These are phyloP conservation scores for Brassica napus DNA, from an alignment of 345 rosid genomes.

Conservation along the genomic window Da-Ae NC_063440.1:25921001-25921500, in stretches of 20 bases:
- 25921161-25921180: neutral
- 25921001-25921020: constrained; percentile 91
- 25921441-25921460: constrained; percentile 66
- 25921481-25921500: constrained; percentile 71
- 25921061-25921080: constrained; percentile 87
- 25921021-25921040: constrained; percentile 83
- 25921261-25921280: constrained; percentile 58
- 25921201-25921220: constrained; percentile 86
- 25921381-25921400: neutral
- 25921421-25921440: constrained; percentile 61
- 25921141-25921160: neutral
- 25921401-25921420: constrained; percentile 46
- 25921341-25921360: constrained; percentile 54
- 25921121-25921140: neutral
- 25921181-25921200: constrained; percentile 80
- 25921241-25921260: constrained; percentile 79
- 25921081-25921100: constrained; percentile 77
- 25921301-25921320: constrained; percentile 73
- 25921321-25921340: constrained; percentile 97
- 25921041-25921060: constrained; percentile 87
- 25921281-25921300: constrained; percentile 70
- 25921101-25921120: constrained; percentile 82
- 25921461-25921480: constrained; percentile 57
- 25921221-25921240: constrained; percentile 70
- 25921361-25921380: neutral